Conservation (phyloP, 2,329 filamentous ascomycete species). For the Bipolaris sorokiniana region DNA sequence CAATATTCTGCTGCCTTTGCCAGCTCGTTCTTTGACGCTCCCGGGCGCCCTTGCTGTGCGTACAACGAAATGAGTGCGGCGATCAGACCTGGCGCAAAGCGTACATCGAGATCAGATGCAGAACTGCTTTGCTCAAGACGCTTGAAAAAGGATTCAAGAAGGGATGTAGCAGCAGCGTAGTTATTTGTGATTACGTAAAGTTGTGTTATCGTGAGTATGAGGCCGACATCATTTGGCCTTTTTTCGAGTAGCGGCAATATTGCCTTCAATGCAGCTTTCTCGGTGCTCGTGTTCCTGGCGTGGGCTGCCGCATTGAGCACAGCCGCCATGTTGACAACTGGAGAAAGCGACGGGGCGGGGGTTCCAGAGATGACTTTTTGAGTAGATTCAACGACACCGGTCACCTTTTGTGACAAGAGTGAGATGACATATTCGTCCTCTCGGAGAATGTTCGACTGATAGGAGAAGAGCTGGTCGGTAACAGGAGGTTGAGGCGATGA, state of each 20-base stretch:
- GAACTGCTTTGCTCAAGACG: slow-evolving; percentile 69
- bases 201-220: slow-evolving; percentile 80
- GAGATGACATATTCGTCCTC: slow-evolving; percentile 70
- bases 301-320: slow-evolving; percentile 77
- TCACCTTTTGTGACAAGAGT: slow-evolving; percentile 70
- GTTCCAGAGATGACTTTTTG: slow-evolving; percentile 57
- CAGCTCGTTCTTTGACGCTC: slow-evolving; percentile 74
- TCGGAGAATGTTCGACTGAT: slow-evolving; percentile 67
- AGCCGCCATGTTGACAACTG: slow-evolving; percentile 62
- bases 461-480: slow-evolving; percentile 72
- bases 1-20: slow-evolving; percentile 82
- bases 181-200: slow-evolving; percentile 77
- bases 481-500: slow-evolving; percentile 59
- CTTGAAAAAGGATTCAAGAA: slow-evolving; percentile 77
- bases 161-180: slow-evolving; percentile 72
- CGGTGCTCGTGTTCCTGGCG: slow-evolving; percentile 63
- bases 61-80: slow-evolving; percentile 82
- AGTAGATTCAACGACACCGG: slow-evolving; percentile 66
- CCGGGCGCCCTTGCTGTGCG: slow-evolving; percentile 73
- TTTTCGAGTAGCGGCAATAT: slow-evolving; percentile 73
- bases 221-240: slow-evolving; percentile 78
- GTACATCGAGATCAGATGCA: slow-evolving; percentile 67
- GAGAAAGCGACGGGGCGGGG: slow-evolving; percentile 54
- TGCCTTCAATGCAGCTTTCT: slow-evolving; percentile 71
- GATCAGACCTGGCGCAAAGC: slow-evolving; percentile 84